Evolutionary conservation across 1,284 basidiomycete species (phyloP), one percentile per base, ranked within the genome.

Genomic region (Takashimella koratensis): DNA sequence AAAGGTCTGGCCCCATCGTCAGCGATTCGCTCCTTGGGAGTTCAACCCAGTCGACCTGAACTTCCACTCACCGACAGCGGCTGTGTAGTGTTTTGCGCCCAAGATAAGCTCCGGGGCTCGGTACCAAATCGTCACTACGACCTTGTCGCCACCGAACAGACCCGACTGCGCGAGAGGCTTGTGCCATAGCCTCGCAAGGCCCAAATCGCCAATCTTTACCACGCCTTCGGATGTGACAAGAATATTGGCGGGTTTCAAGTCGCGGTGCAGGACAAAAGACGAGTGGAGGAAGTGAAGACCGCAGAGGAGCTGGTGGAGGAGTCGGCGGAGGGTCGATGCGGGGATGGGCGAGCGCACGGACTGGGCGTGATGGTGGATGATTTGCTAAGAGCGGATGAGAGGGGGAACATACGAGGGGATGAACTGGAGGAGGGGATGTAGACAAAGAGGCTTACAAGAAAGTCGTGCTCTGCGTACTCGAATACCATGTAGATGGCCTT

Each of bases 91-190:
- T 57, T 93, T 89, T 2, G 94, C 90, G 12, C 95, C 95, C 70
- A 98, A 81, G 8, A 98, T 81, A 2, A 98, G 83, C 73, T 98
- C 95, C 0, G 95, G 95, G 2, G 93, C 91, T 45, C 95, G 87
- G 68, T 98, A 98, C 95, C 95, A 98, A 65, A 98, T 98, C 0
- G 96, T 98, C 2, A 99, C 96, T 30, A 99, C 96, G 11, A 99
- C 94, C 73, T 98, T 98, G 78, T 98, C 95, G 20, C 91, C 91
- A 1, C 84, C 83, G 72, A 90, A 85, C 19, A 75, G 54, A 39
- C 73, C 73, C 1, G 64, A 64, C 26, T 59, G 58, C 2, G 73
- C 73, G 25, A 75, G 53, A 2, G 73, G 73, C 52, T 71, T 72
- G 54, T 75, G 73, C 70, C 71, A 75, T 44, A 98, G 80, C 39